Conservation (phyloP, 495 filamentous ascomycete genomes). For the Daldinia concentrica region DNA sequence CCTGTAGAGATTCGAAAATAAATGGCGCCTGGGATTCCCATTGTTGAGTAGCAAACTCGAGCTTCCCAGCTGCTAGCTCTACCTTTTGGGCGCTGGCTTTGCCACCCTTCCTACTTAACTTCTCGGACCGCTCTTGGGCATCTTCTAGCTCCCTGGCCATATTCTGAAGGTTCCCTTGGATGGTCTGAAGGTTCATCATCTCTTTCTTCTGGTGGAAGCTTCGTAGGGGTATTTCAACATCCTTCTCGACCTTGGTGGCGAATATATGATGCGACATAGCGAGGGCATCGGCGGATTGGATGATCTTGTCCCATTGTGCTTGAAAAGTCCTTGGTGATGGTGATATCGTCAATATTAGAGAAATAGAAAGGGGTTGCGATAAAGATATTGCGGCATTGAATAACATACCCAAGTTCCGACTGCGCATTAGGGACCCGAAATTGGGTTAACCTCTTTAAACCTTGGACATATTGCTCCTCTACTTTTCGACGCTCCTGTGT, state of each 20-base stretch:
- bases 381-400: constrained; percentile 17
- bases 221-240: constrained; percentile 87
- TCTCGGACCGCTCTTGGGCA: constrained; percentile 88
- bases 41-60: constrained; percentile 80
- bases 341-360: constrained; percentile 23
- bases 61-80: constrained; percentile 74
- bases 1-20: constrained; percentile 93
- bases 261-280: constrained; percentile 86
- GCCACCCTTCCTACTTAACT: constrained; percentile 79
- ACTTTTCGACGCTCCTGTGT: constrained; percentile 87
- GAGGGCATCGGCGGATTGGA: constrained; percentile 78
- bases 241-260: constrained; percentile 84
- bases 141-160: constrained; percentile 87
- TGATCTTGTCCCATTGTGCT: constrained; percentile 90
- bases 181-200: constrained; percentile 82
- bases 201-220: constrained; percentile 76
- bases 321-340: constrained; percentile 77
- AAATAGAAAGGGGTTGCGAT: constrained; percentile 24
- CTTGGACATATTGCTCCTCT: constrained; percentile 89
- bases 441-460: constrained; percentile 80
- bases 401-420: constrained; percentile 82
- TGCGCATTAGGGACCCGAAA: constrained; percentile 75
- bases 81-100: constrained; percentile 84
- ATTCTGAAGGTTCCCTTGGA: constrained; percentile 79
- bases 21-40: constrained; percentile 98